Base-by-base conservation (phyloP, 805 yeast genomes). In the Cyberlindnera lachancei region DNA sequence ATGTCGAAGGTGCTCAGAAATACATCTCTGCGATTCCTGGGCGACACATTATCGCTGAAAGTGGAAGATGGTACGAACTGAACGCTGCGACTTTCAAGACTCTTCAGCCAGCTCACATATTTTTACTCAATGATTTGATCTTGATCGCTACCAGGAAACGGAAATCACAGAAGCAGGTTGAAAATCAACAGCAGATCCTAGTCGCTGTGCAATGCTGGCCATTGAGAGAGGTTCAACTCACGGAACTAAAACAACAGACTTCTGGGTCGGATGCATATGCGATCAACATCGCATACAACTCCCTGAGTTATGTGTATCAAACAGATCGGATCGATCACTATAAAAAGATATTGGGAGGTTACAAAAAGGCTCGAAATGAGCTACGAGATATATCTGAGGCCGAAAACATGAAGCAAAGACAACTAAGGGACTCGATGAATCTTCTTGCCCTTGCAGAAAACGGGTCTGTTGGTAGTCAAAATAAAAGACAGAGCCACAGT, bases 1-100 rank as follows among this genome's bases (percentile, higher is more conserved):
- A 81, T 41, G 94, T 88, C 12, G 95, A 88, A 42, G 94, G 95
- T n/a, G 87, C 94, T 1, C 88, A 83, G 45, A 82, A 82, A 48
- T 73, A 70, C 38, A 64, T 87, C 23, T 81, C 86, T 15, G 74
- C 83, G 2, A 54, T 72, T 7, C 85, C 88, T 0, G 92, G 88
- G 4, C 68, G 95, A 30, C 95, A 86, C 54, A 72, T 87, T 3
- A 59, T 85, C 14, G 70, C 76, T 8, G 92, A 87, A 46, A 75
- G 86, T 52, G 80, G 81, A 3, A 70, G 87, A 30, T 88, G 96
- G 96, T 74, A 70, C 36, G 95, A 87, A 55, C 60, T 88, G 38
- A 87, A 86, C 48, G 74, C 81, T 3, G 87, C 92, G 1, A 85
- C 94, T 10, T 75, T 85, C 73, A 84, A 84, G 52, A 79, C 87